Evolutionary conservation across 805 yeast genomes (phyloP), one percentile per base, ranked within the genome.

Genomic region (Debaryomyces hansenii): DNA sequence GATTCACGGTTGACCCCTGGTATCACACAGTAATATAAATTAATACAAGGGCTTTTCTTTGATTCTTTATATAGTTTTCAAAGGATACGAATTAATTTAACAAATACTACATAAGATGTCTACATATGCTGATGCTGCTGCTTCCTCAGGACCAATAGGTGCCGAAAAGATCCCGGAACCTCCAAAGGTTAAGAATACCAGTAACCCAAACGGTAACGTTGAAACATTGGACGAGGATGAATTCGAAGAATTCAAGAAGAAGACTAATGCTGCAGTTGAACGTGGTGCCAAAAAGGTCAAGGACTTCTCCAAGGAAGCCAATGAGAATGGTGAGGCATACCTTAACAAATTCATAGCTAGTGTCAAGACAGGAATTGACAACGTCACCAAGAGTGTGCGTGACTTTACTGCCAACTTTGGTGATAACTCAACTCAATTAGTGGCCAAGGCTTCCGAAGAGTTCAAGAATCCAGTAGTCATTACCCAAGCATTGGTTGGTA

Each of bases 401-500:
- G 31, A 21, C 20, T 43, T 56, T 39, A 42, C 16, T 51, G 53
- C 20, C 45, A 46, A 28, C 41, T 51, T n/a, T 41, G 35, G 33
- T 16, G 42, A 56, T 20, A 44, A 42, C 15, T 43, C 56, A 41
- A 37, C 56, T 5, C 46, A 46, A 27, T 46, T 49, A 10, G 55
- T 56, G 6, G 43, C 53, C 14, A 53, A 50, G 34, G 57, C 67
- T 15, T 49, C 44, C 31, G 47, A 49, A 20, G 86, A 82, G 60
- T 69, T 83, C 52, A 72, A 80, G 56, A 82, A 83, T 67, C 88
- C 88, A 0, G 85, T 78, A 4, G 85, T 83, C 39, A 65, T 78
- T 15, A 62, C 79, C 28, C 86, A 83, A 62, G 63, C 76, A 2
- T 68, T 79, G 14, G 69, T 80, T 37, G 74, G 80, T 27, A 58